Evolutionary conservation across 768 basidiomycete species (phyloP).

Genomic region (Stropharia rugosoannulata): DNA sequence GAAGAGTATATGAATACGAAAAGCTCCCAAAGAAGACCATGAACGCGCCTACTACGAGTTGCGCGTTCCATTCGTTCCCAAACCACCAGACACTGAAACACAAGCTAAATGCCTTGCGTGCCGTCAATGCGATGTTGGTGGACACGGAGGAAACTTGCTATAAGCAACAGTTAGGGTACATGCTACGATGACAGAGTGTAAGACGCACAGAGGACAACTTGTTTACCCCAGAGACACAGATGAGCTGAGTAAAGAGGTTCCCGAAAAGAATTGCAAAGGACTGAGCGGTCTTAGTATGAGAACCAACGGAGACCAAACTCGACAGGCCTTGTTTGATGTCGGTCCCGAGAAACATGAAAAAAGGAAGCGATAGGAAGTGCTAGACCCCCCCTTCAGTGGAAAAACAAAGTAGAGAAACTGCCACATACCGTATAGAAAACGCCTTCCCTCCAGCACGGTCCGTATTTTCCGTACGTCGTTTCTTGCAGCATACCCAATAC

Average conservation of each 20-base stretch:
- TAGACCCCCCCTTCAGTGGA: constrained; percentile 25
- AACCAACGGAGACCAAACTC: constrained; percentile 40
- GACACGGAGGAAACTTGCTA: constrained; percentile 78
- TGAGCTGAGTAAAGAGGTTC: constrained; percentile 72
- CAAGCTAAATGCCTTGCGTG: constrained; percentile 78
- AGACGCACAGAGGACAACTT: constrained; percentile 69
- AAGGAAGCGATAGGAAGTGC: constrained; percentile 80
- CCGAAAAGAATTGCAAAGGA: constrained; percentile 58
- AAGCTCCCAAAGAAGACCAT: constrained; percentile 76
- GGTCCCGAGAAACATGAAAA: constrained; percentile 61
- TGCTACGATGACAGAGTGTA: constrained; percentile 1
- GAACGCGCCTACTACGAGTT: constrained; percentile 61
- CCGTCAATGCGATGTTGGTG: constrained; percentile 77
- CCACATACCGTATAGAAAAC: constrained; percentile 74
- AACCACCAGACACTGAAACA: constrained; percentile 87
- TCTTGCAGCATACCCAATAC: constrained; percentile 76
- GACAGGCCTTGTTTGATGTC: constrained; percentile 55
- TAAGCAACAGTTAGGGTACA: constrained; percentile 1
- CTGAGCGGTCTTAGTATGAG: constrained; percentile 28
- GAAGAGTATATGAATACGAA: constrained; percentile 45
- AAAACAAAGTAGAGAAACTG: background rate
- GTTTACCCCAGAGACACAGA: constrained; percentile 86
- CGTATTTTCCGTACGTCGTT: constrained; percentile 68
- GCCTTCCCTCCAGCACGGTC: constrained; percentile 80
- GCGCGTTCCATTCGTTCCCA: constrained; percentile 66